Conservation (phyloP, 352 stramenopile genomes). For the Phytophthora rubi region DNA sequence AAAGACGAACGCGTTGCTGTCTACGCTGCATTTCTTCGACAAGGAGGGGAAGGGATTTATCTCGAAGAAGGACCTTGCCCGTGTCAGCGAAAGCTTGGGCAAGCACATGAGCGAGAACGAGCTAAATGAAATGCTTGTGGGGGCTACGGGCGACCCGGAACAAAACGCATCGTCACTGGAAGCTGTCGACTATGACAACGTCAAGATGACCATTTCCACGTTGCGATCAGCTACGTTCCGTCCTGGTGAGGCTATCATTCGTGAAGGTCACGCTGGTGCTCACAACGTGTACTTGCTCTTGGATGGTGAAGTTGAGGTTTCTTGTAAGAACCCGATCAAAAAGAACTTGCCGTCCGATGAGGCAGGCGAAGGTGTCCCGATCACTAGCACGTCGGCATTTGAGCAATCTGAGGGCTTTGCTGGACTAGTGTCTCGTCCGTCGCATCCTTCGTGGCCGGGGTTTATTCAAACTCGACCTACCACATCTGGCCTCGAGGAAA, state of each 20-base stretch:
- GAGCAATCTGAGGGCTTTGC: constrained; percentile 41
- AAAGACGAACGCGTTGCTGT: constrained; percentile 73
- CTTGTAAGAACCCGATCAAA: constrained; percentile 78
- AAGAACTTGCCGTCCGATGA: constrained; percentile 22
- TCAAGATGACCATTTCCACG: constrained; percentile 86
- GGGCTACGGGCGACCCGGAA: constrained; percentile 75
- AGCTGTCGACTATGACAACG: constrained; percentile 76
- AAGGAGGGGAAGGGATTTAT: constrained; percentile 85
- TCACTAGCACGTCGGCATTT: constrained; percentile 31
- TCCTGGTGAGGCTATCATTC: constrained; percentile 76
- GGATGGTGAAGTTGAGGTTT: constrained; percentile 81
- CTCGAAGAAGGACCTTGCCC: constrained; percentile 74
- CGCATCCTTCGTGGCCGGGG: constrained; percentile 26
- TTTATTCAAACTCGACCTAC: constrained; percentile 27
- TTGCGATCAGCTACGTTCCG: constrained; percentile 71
- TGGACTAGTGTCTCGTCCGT: constrained; percentile 30
- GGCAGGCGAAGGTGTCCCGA: constrained; percentile 21
- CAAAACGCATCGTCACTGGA: constrained; percentile 56
- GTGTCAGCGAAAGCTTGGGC: constrained; percentile 75
- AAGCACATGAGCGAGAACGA: constrained; percentile 77
- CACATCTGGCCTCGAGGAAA: constrained; percentile 42
- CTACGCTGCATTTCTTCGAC: constrained; percentile 79
- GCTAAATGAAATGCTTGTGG: constrained; percentile 86
- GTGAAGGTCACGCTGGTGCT: constrained; percentile 68
- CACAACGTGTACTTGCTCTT: constrained; percentile 82